These are phyloP conservation scores for Phytomonas francai DNA, from an alignment of 208 protist species.

Conservation along the genomic window DNA sequence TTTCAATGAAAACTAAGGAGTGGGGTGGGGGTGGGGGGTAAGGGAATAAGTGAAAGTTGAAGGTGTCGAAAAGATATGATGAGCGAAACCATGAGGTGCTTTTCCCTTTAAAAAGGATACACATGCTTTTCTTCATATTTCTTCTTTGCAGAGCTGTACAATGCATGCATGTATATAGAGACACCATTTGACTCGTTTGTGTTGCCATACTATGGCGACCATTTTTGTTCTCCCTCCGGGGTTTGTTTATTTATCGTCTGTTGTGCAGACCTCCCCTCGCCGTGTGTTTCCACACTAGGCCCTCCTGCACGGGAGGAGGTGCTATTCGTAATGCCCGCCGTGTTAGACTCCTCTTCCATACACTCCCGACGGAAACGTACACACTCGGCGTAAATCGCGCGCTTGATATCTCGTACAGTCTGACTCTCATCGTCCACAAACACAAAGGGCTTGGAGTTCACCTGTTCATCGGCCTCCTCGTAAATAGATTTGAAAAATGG, in stretches of 20 bases:
- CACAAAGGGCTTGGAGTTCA: conserved; percentile 46
- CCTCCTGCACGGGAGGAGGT: conserved; percentile 9
- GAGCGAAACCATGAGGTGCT: conserved; percentile 3
- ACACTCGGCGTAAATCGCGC: conserved; percentile 79
- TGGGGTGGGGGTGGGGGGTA: not conserved
- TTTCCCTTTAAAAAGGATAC: not conserved
- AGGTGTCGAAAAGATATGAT: not conserved
- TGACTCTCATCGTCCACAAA: conserved; percentile 78
- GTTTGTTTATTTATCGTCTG: conserved; percentile 37
- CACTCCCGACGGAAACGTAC: conserved; percentile 61
- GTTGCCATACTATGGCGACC: not conserved
- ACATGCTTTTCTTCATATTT: conserved; percentile 6
- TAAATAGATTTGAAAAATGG: conserved; percentile 81
- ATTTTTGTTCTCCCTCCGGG: conserved; percentile 5
- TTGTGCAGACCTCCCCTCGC: conserved; percentile 66
- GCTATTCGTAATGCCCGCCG: conserved; percentile 20
- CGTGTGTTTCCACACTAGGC: conserved; percentile 46
- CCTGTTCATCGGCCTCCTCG: conserved; percentile 69
- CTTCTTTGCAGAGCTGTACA: not conserved
- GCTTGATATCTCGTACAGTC: conserved; percentile 75
- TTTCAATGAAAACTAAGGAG: not conserved
- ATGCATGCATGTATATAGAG: not conserved
- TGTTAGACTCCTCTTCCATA: conserved; percentile 14
- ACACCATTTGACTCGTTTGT: not conserved
- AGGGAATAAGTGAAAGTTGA: not conserved